Evolutionary conservation across 2,329 filamentous ascomycete species (phyloP), one percentile per base, ranked within the genome.

Genomic region (Ophiognomonia clavigignenti-juglandacearum): DNA sequence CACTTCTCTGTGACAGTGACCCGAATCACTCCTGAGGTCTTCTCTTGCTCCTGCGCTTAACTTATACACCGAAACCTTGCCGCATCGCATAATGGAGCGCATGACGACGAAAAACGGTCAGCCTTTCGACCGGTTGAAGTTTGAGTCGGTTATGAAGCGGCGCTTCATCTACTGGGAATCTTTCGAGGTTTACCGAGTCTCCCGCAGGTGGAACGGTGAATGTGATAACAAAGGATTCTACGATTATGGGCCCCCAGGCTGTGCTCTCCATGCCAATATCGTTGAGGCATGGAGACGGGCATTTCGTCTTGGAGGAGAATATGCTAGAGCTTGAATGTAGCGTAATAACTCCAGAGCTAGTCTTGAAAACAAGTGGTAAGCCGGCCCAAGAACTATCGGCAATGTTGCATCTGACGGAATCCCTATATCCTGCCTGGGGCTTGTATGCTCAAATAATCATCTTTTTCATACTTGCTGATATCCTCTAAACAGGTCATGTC

Each of bases 241-340:
- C n/a, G 83, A 86, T 63, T 86, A 85, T 66, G 83, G 83, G 47
- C 82, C 82, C 6, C 80, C 83, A 27, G 80, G 82, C 35, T 83
- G 80, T 61, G 76, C 78, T 32, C 68, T 86, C 43, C 76, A 84
- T 58, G 76, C 79, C 59, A 84, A 85, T 61, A 78, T 86, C 54
- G 72, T 85, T 58, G 80, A 84, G 60, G 61, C 77, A 54, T 86
- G 82, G 83, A 71, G 82, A 59, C 83, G n/a, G 84, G 62, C 82
- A 85, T 64, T 86, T 85, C 61, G 81, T 86, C 43, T 69, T 84
- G 26, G 75, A 81, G 62, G 82, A 86, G 66, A 80, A 85, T 61
- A 86, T 86, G 82, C 71, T 85, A 46, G 80, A 85, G 64, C 19
- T 86, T 48, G 83, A 86, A 61, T 83, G 79, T 64, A 82, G 82